A percentile compares a stretch with the other conserved stretches of the same genome.
Evolutionary conservation across 306 rosid genomes (phyloP).

Genomic region (Cucumis hystrix): DNA sequence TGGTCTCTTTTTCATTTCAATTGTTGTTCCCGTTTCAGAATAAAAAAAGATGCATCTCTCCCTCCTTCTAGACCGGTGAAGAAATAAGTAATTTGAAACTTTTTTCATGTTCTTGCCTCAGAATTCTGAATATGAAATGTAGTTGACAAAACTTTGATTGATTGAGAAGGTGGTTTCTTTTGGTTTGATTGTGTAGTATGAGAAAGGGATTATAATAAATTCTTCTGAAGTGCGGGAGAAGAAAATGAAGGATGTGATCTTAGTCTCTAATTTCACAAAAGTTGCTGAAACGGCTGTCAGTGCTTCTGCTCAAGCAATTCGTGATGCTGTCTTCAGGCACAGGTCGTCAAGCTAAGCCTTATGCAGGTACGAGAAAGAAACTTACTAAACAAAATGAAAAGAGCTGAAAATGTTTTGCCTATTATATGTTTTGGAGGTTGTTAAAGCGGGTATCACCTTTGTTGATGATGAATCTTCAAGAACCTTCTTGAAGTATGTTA

Average conservation of each 20-base stretch:
- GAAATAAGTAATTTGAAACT: no score
- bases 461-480: no score
- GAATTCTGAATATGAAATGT: not conserved
- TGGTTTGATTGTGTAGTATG: slow-evolving; percentile 31
- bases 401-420: not conserved
- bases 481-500: no score
- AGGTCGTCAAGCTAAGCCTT: not conserved
- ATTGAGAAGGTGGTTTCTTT: not conserved
- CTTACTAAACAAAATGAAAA: not conserved
- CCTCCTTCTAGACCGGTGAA: no score
- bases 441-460: not conserved
- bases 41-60: no score
- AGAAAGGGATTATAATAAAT: slow-evolving; percentile 22
- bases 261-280: slow-evolving; percentile 31
- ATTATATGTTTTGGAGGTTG: not conserved
- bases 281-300: slow-evolving; percentile 34
- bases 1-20: no score
- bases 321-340: slow-evolving; percentile 5
- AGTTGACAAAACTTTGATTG: not conserved
- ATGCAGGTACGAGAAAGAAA: slow-evolving; percentile 24
- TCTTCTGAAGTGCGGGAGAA: slow-evolving; percentile 28
- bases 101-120: no score
- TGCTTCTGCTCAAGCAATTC: slow-evolving; percentile 22
- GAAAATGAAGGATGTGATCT: slow-evolving; percentile 36
- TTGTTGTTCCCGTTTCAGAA: no score